Conservation (phyloP, 2,329 filamentous ascomycete genomes). For the Myotisia sp. region DNA sequence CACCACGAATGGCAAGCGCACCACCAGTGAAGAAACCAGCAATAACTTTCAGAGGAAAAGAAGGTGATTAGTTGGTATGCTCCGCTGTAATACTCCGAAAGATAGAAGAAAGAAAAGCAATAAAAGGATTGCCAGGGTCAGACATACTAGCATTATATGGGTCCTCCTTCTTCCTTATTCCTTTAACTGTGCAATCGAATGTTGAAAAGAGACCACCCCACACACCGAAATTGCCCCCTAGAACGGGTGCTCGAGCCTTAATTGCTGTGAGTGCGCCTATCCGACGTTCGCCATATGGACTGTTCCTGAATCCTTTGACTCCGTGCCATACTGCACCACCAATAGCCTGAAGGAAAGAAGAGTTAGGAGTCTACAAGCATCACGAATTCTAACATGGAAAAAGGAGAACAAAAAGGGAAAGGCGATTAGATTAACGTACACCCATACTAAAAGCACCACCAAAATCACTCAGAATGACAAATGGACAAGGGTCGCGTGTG, state of each 20-base stretch:
- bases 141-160: constrained; percentile 75
- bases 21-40: constrained; percentile 95
- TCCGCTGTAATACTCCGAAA: too few species aligned
- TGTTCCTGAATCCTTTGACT: constrained; percentile 86
- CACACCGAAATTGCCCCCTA: constrained; percentile 94
- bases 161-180: constrained; percentile 88
- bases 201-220: constrained; percentile 95
- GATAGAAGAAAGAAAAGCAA: neutral
- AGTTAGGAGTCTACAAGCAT: constrained; percentile 2
- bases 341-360: constrained; percentile 41
- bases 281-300: constrained; percentile 80
- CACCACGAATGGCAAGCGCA: constrained; percentile 78
- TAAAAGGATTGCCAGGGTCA: too few species aligned
- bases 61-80: neutral
- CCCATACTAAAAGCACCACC: constrained; percentile 96
- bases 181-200: constrained; percentile 94
- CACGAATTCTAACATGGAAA: constrained; percentile 7
- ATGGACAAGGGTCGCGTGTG: constrained; percentile 90
- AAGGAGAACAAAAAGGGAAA: constrained; percentile 3
- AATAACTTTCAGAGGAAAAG: constrained; percentile 55
- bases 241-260: constrained; percentile 89
- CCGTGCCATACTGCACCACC: constrained; percentile 87
- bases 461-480: constrained; percentile 93
- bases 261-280: constrained; percentile 94
- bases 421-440: constrained; percentile 49